phyloP scores from a whole-genome alignment of 129 eudicot species.

The Flaveria sonorensis region DNA sequence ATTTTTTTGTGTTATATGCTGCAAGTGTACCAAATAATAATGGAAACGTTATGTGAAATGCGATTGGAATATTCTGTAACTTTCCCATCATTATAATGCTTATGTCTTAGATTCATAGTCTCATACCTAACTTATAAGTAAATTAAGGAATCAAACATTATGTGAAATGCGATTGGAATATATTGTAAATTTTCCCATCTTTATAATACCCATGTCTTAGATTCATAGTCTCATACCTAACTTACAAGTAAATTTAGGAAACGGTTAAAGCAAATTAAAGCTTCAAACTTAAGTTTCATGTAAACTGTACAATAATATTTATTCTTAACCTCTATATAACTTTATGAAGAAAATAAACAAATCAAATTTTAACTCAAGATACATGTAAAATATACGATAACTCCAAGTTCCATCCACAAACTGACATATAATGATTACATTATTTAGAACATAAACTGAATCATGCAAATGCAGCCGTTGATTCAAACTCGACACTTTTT shows the following conservation, averaged over 20 bases:
- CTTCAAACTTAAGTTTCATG: not conserved
- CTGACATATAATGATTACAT: not conserved
- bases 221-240: slow-evolving; percentile 1
- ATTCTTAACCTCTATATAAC: not conserved
- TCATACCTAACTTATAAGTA: not conserved
- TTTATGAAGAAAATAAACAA: not conserved
- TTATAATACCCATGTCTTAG: not conserved
- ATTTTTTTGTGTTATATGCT: slow-evolving; percentile 6
- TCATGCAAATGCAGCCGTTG: not conserved
- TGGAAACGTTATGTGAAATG: slow-evolving; percentile 8
- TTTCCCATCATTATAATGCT: not conserved
- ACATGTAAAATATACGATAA: not conserved
- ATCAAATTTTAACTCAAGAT: not conserved
- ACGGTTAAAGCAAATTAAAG: not conserved
- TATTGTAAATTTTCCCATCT: not conserved
- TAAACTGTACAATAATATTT: not conserved
- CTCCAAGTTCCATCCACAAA: not conserved
- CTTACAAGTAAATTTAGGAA: not conserved
- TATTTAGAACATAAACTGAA: slow-evolving; percentile 15
- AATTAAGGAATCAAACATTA: not conserved
- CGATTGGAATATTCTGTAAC: not conserved
- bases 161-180: not conserved
- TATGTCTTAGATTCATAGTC: not conserved
- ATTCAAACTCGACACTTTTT: not conserved
- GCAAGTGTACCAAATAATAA: slow-evolving; percentile 9